Evolutionary conservation across 2,329 filamentous ascomycete genomes (phyloP).

Genomic region (Polytolypa hystricis): DNA sequence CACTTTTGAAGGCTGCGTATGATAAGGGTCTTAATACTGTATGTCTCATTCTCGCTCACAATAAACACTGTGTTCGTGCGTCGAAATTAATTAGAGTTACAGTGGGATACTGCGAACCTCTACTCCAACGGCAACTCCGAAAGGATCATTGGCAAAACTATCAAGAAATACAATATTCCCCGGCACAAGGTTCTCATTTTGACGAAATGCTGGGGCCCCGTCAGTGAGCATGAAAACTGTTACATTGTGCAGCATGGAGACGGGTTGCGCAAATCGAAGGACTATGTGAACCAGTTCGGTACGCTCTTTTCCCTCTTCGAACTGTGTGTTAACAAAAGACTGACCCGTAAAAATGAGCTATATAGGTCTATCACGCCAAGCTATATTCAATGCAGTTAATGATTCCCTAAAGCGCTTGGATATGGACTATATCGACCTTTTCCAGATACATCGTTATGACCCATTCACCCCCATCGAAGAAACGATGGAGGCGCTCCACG

Average conservation of each 20-base stretch:
- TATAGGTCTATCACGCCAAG: slow-evolving; percentile 26
- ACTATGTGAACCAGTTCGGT: slow-evolving; percentile 38
- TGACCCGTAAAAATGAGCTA: not conserved
- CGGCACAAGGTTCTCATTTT: slow-evolving; percentile 47
- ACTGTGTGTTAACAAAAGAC: not conserved
- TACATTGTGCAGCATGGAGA: slow-evolving; percentile 26
- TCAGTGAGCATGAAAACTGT: slow-evolving; percentile 22
- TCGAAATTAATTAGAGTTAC: not conserved
- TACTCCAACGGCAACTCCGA: slow-evolving; percentile 49
- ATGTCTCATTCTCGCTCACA: slow-evolving; percentile 2
- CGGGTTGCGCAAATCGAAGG: slow-evolving; percentile 33
- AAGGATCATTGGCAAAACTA: slow-evolving; percentile 42
- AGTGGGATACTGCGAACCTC: slow-evolving; percentile 29
- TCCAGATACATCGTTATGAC: slow-evolving; percentile 43
- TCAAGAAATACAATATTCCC: slow-evolving; percentile 48
- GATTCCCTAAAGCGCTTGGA: slow-evolving; percentile 33
- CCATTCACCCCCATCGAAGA: slow-evolving; percentile 35
- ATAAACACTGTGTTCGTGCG: not conserved
- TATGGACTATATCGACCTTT: slow-evolving; percentile 38
- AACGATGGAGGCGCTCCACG: slow-evolving; percentile 35
- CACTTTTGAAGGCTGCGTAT: slow-evolving; percentile 12
- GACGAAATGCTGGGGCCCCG: slow-evolving; percentile 42
- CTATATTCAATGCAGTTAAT: slow-evolving; percentile 38
- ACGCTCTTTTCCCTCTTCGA: not conserved
- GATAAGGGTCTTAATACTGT: slow-evolving; percentile 13